Base-by-base conservation (phyloP, 352 stramenopile genomes). In the Achlya hypogyna region DNA sequence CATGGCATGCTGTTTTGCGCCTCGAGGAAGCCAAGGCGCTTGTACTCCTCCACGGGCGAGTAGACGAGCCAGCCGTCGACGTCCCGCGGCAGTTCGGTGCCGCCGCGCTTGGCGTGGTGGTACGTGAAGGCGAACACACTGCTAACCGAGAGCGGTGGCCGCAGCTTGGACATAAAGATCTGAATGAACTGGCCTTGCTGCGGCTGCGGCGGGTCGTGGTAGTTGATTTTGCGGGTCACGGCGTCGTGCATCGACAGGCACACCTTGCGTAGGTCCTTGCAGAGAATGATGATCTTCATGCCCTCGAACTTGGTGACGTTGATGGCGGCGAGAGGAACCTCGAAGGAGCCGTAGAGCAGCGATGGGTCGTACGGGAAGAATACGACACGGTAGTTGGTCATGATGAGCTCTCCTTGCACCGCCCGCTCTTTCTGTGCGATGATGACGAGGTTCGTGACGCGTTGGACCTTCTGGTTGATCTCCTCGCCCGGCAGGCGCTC, bases 41-140 rank as follows among this genome's bases (percentile, higher is more conserved):
- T 82, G 72, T 91, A 95, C 65, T 95, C 86, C 2, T 78, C 78
- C 31, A 89, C 79, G 0, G 86, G 84, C 14, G 81, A 91, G 62
- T 91, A 95, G 1, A 95, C 67, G 53, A 89, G 81, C 86, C 86
- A 95, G 1, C 81, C 84, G 43, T 95, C 86, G 29, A 87, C 79
- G 59, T 86, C 88, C 22, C 29, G 23, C 18, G 80, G 73, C 1
- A 80, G 62, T 16, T 75, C 53, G 8, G 53, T 59, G 1, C 60
- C 56, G 53, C 87, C 88, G 23, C 65, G 71, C 63, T 89, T 89
- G 58, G 89, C 78, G 0, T 75, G 76, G 63, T 89, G 81, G 42
- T 87, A 93, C 32, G 89, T 84, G n/a, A 93, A 93, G 1, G 86
- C 83, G 71, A 93, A 93, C 12, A 93, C 64, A 3, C 69, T 73